Evolutionary conservation across 352 stramenopile genomes (phyloP).

Genomic region (Phytophthora palmivora): DNA sequence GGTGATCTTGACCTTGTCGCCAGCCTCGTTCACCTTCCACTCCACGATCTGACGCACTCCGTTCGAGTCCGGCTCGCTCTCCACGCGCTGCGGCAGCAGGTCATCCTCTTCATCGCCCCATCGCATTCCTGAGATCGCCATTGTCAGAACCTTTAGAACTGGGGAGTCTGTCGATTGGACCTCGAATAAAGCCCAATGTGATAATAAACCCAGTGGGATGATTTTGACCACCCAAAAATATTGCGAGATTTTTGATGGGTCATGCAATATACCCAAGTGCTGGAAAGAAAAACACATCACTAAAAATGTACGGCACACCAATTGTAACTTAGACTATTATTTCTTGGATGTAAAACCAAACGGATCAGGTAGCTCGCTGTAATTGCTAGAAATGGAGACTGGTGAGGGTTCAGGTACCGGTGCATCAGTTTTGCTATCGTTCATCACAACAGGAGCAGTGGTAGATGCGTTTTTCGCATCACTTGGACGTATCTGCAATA

Average conservation of each 20-base stretch:
- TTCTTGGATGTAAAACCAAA: conserved; percentile 77
- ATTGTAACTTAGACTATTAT: too few relatives aligned
- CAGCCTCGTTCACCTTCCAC: conserved; percentile 90
- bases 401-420: not conserved
- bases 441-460: not conserved
- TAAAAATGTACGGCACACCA: too few relatives aligned
- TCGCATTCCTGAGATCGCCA: conserved; percentile 79
- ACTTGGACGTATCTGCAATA: conserved; percentile 19
- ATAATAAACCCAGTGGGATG: too few relatives aligned
- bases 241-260: too few relatives aligned
- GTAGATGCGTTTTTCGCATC: not conserved
- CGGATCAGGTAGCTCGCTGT: conserved; percentile 65
- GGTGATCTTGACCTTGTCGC: conserved; percentile 92
- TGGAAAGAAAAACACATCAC: too few relatives aligned
- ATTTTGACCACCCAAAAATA: too few relatives aligned
- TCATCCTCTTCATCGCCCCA: conserved; percentile 83
- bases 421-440: conserved; percentile 5
- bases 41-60: conserved; percentile 89
- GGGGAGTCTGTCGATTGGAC: conserved; percentile 13
- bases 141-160: conserved; percentile 17
- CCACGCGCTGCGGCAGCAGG: conserved; percentile 79
- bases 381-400: conserved; percentile 40
- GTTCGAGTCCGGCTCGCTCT: conserved; percentile 82
- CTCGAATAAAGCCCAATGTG: not conserved
- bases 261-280: too few relatives aligned